Evolutionary conservation across 2,329 filamentous ascomycete genomes (phyloP), one percentile per base, ranked within the genome.

Genomic region (Colletotrichum spinosum): DNA sequence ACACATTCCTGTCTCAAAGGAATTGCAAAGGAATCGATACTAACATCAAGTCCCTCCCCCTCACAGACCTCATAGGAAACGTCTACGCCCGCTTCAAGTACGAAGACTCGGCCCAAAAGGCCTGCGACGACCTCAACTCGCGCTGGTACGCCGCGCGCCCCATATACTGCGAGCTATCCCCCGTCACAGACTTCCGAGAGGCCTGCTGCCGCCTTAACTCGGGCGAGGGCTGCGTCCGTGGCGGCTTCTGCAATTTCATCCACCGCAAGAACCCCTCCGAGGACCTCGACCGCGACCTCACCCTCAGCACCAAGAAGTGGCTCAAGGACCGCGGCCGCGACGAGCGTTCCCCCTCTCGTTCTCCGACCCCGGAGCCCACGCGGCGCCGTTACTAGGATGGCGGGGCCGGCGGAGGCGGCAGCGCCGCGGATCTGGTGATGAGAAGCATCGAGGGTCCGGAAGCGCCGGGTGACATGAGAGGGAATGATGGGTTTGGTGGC

Each of bases 11-110:
- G n/a, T 54, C n/a, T 55, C 15, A 33, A 58, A 10, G 10, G 15
- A 4, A 17, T 17, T 17, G 17, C 17, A 17, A 17, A 17, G 17
- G 17, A 53, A 7, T 34, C n/a, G 8, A 39, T 33, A 54, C 13
- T 34, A 11, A 48, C 50, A 41, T 60, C 73, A 78, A 69, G 78
- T 70, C 44, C 49, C 11, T 15, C 9, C 11, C 15, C 9, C 7
- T 59, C 33, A 44, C 70, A 93, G 91, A 99, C 81, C 86, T 99
- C 57, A 97, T 99, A 77, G 96, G 96, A 75, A 99, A 99, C 81
- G 96, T 99, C 75, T 99, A 99, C 84, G 96, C 96, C 55, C 93
- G 96, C 72, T 99, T 98, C 91, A 99, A 99, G 83, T 99, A 98
- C 86, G 96, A 99, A 86, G 96, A 99, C 79, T 91, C 90, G 59